These are phyloP conservation scores for Jamesozyma lodderae DNA, from an alignment of 805 yeast species.

Conservation along the genomic window DNA sequence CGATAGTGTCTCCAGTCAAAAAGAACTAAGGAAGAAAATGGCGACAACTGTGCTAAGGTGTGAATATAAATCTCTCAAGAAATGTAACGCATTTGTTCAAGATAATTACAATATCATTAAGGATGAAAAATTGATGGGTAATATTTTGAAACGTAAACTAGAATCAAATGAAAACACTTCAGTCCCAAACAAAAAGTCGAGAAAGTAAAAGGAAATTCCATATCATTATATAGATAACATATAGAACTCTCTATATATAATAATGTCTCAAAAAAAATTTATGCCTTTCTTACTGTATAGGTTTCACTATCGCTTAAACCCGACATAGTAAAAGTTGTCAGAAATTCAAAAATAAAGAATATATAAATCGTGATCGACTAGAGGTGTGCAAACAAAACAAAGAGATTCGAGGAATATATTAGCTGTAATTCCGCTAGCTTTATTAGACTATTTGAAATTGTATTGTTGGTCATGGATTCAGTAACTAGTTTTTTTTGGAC, in stretches of 20 bases:
- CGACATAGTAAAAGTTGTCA: too few relatives aligned
- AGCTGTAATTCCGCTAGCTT: too few relatives aligned
- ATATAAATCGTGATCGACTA: too few relatives aligned
- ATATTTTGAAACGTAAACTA: constrained; percentile 46
- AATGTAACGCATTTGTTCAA: constrained; percentile 26
- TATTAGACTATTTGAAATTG: too few relatives aligned
- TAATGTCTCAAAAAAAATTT: too few relatives aligned
- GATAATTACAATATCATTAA: constrained; percentile 38
- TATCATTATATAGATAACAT: too few relatives aligned
- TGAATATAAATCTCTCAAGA: constrained; percentile 44
- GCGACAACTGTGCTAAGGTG: constrained; percentile 48
- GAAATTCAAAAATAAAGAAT: too few relatives aligned
- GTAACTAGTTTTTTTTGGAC: constrained; percentile 10
- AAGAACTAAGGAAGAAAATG: constrained; percentile 31
- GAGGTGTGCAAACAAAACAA: too few relatives aligned
- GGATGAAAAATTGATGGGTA: constrained; percentile 51
- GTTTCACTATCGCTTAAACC: too few relatives aligned
- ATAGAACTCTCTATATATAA: not conserved
- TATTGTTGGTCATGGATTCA: constrained; percentile 9
- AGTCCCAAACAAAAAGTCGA: not conserved
- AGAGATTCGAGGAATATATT: too few relatives aligned
- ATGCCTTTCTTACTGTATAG: too few relatives aligned
- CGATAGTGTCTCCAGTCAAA: constrained; percentile 6
- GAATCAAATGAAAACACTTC: not conserved
- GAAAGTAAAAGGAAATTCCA: not conserved